Conservation (phyloP, 2,329 filamentous ascomycete species). For the Thelonectria rubi region DNA sequence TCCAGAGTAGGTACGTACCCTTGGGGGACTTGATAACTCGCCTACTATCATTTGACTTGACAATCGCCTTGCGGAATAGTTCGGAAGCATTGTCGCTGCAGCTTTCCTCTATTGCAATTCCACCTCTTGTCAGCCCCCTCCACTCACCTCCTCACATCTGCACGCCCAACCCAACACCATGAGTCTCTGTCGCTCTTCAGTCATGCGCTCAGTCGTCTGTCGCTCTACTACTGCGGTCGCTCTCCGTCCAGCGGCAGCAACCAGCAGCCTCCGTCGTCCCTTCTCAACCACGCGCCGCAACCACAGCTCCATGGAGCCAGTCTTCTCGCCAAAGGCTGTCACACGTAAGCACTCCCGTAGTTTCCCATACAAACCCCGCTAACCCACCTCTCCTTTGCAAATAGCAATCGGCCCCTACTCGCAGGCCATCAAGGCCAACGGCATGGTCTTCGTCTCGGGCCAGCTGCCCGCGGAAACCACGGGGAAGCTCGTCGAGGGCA, state of each 20-base stretch:
- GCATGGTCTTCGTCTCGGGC: constrained; percentile 74
- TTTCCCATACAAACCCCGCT: background rate
- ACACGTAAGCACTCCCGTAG: constrained; percentile 14
- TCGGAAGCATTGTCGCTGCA: too few relatives aligned
- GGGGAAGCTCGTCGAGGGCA: constrained; percentile 68
- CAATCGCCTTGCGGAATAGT: too few relatives aligned
- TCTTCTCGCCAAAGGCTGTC: constrained; percentile 25
- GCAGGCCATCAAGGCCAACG: constrained; percentile 36
- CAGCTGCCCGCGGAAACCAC: constrained; percentile 70
- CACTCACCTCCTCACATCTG: background rate
- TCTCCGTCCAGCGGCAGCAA: background rate
- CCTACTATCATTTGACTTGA: background rate
- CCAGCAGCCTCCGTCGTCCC: background rate
- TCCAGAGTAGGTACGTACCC: constrained; percentile 1
- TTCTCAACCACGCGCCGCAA: background rate
- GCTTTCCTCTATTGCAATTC: too few relatives aligned
- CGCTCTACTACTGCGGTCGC: background rate
- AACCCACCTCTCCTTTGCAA: background rate
- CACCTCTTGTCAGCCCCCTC: too few relatives aligned
- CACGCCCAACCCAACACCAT: constrained; percentile 1
- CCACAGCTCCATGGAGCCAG: constrained; percentile 15
- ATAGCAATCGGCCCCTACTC: constrained; percentile 21
- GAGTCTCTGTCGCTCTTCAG: background rate
- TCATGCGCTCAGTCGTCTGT: background rate
- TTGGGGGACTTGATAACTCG: too few relatives aligned